These are phyloP conservation scores for Arthrocladium fulminans DNA, from an alignment of 2,329 filamentous ascomycete species.

Conservation along the genomic window DNA sequence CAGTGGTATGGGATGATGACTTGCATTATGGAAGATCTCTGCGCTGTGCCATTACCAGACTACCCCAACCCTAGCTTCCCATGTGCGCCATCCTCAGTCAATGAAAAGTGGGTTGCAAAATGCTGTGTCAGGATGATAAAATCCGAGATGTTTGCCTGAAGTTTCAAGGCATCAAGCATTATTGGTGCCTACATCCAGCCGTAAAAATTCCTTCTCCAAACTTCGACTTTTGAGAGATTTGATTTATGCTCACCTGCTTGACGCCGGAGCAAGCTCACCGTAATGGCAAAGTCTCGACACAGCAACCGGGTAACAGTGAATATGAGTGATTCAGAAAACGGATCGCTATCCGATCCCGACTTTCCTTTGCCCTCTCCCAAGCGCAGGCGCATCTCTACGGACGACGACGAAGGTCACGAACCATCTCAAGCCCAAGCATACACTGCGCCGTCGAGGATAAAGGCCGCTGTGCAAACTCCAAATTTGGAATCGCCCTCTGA, in stretches of 20 bases:
- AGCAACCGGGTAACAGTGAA: neutral
- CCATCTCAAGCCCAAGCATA: neutral
- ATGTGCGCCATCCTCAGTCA: no score
- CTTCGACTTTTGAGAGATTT: neutral
- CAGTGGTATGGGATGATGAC: neutral
- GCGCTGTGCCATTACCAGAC: neutral
- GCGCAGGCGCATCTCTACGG: conserved; percentile 18
- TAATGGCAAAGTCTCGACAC: neutral
- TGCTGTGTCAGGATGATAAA: neutral
- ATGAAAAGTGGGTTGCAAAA: neutral
- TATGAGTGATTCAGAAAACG: neutral
- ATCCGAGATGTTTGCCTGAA: no score
- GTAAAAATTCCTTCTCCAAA: neutral
- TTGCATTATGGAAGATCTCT: neutral
- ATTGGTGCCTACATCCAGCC: neutral
- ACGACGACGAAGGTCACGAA: conserved; percentile 2
- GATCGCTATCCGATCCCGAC: conserved; percentile 5
- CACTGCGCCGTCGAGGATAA: conserved; percentile 4
- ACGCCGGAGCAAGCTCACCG: neutral
- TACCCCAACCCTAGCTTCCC: neutral
- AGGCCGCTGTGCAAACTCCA: neutral
- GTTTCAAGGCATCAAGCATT: conserved; percentile 4
- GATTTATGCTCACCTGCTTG: neutral
- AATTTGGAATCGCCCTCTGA: neutral
- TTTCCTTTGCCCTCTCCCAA: conserved; percentile 17